phyloP scores from a whole-genome alignment of 106 monocot species.

The Phalaenopsis equestris region DNA sequence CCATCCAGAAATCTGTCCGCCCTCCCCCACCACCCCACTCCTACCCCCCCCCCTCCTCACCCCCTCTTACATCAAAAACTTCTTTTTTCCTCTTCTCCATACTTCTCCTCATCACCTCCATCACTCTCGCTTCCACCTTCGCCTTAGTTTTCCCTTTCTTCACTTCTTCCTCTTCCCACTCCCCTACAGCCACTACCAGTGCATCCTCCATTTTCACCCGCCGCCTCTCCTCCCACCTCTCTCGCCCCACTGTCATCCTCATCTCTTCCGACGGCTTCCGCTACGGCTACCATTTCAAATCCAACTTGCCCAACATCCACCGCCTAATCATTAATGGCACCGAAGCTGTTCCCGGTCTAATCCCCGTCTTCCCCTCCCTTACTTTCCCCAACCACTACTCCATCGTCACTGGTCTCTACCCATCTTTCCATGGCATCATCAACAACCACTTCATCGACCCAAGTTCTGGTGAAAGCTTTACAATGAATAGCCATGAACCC shows the following conservation, averaged over 20 bases:
- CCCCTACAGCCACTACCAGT: neutral
- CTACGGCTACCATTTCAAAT: conserved; percentile 60
- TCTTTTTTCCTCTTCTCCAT: neutral
- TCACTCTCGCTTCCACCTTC: conserved; percentile 2
- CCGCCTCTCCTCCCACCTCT: conserved; percentile 15
- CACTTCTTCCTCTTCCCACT: conserved; percentile 1
- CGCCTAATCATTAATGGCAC: conserved; percentile 51
- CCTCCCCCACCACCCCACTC: conserved; percentile 6
- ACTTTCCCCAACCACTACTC: conserved; percentile 81
- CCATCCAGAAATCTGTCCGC: neutral
- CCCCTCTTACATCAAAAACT: neutral
- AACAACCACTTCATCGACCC: conserved; percentile 53
- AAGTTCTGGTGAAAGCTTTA: conserved; percentile 29
- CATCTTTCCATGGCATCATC: conserved; percentile 53
- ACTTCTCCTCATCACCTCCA: neutral
- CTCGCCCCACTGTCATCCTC: conserved; percentile 39
- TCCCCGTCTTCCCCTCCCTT: conserved; percentile 49
- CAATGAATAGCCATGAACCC: conserved; percentile 24
- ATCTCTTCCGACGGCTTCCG: conserved; percentile 71
- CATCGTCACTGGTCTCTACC: conserved; percentile 67
- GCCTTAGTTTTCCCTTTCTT: conserved; percentile 9
- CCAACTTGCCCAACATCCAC: conserved; percentile 45
- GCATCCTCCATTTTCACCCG: neutral
- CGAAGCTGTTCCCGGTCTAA: conserved; percentile 41
- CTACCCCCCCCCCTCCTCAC: neutral